phyloP scores from a whole-genome alignment of 257 asterid genomes.

The Solanum megistacrolobum region DNA sequence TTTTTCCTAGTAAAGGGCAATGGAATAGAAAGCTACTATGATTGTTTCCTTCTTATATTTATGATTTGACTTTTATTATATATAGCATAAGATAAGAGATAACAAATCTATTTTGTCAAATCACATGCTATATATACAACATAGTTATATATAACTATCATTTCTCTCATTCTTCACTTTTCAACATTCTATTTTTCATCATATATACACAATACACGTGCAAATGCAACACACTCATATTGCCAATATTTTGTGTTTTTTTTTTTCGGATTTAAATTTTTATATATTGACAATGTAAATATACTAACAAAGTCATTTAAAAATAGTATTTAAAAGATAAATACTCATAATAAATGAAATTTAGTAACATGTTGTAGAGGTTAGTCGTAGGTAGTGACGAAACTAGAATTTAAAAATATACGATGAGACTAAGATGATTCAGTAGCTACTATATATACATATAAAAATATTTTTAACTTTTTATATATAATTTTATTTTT shows the following conservation, averaged over 20 bases:
- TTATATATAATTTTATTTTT: no score
- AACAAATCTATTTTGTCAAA: not conserved
- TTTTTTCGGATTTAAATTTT: not conserved
- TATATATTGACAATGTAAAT: not conserved
- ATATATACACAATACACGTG: not conserved
- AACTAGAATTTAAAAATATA: not conserved
- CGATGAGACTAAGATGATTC: not conserved
- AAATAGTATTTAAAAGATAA: not conserved
- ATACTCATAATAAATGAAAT: not conserved
- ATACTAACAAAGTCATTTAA: not conserved
- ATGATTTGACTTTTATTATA: not conserved
- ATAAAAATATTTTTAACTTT: not conserved
- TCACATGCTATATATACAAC: not conserved
- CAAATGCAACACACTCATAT: not conserved
- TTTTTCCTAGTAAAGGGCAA: not conserved
- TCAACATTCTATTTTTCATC: not conserved
- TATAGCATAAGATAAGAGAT: not conserved
- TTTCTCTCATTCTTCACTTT: not conserved
- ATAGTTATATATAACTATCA: not conserved
- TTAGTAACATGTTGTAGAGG: not conserved
- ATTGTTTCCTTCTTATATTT: not conserved
- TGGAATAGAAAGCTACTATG: not conserved
- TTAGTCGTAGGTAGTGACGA: not conserved
- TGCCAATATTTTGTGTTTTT: not conserved
- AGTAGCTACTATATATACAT: accelerated